phyloP scores from a whole-genome alignment of 768 basidiomycete species.

The button mushroom (Agaricus bisporus) region DNA sequence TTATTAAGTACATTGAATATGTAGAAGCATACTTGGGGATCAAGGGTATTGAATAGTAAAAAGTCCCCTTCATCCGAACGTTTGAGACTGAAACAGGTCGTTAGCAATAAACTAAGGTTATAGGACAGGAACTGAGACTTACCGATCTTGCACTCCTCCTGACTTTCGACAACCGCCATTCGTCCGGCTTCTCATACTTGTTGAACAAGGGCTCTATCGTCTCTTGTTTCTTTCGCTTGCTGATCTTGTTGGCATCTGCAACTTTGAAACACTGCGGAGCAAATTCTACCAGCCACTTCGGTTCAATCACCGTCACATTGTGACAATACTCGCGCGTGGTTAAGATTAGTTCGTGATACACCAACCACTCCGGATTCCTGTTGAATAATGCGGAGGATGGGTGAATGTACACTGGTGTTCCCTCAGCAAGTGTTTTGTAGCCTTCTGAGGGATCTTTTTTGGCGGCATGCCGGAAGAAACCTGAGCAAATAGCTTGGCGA shows the following conservation, averaged over 20 bases:
- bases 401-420: conserved; percentile 98
- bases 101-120: conserved; percentile 12
- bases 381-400: conserved; percentile 97
- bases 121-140: conserved; percentile 15
- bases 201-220: conserved; percentile 96
- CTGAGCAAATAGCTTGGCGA: conserved; percentile 93
- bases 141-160: conserved; percentile 86
- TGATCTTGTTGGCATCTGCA: conserved; percentile 96
- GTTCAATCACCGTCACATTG: conserved; percentile 92
- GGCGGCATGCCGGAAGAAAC: conserved; percentile 96
- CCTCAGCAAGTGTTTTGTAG: conserved; percentile 95
- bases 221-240: conserved; percentile 91
- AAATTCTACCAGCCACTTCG: conserved; percentile 97
- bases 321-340: conserved; percentile 96
- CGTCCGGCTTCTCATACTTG: conserved; percentile 91
- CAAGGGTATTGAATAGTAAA: conserved; percentile 1
- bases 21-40: not conserved
- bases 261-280: conserved; percentile 99
- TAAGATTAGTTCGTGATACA: conserved; percentile 93
- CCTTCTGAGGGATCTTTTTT: conserved; percentile 99
- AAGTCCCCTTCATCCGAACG: conserved; percentile 58
- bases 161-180: conserved; percentile 91
- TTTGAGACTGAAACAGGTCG: conserved; percentile 61
- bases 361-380: conserved; percentile 91
- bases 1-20: too few species aligned